phyloP scores from a whole-genome alignment of 306 rosid genomes.

The Alnus glutinosa region DNA sequence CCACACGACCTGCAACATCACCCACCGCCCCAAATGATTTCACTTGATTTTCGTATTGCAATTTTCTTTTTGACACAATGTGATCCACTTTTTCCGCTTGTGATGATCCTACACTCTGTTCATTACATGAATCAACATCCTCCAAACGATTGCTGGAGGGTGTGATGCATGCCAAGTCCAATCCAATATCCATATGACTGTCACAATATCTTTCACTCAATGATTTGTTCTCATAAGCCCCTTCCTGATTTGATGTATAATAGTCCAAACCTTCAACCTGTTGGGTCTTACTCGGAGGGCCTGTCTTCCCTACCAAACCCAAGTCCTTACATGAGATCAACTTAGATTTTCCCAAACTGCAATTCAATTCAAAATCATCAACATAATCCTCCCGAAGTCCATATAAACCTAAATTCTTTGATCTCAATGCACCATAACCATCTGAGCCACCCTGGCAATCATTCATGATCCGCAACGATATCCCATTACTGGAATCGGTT shows the following conservation, averaged over 20 bases:
- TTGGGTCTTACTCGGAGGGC: slow-evolving; percentile 11
- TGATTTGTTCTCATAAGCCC: slow-evolving; percentile 30
- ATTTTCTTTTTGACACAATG: slow-evolving; percentile 25
- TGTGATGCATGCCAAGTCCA: slow-evolving; percentile 32
- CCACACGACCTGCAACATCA: slow-evolving; percentile 30
- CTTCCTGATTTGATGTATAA: slow-evolving; percentile 25
- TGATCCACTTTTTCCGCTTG: slow-evolving; percentile 42
- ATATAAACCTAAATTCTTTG: slow-evolving; percentile 34
- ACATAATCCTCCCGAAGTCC: slow-evolving; percentile 31
- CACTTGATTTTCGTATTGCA: slow-evolving; percentile 28
- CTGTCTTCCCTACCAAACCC: slow-evolving; percentile 19
- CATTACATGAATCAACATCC: slow-evolving; percentile 40
- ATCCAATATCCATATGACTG: slow-evolving; percentile 41
- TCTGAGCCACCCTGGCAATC: slow-evolving; percentile 39
- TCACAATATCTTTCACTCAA: slow-evolving; percentile 46
- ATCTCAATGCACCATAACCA: slow-evolving; percentile 24
- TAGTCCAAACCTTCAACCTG: slow-evolving; percentile 34
- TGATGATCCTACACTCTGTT: slow-evolving; percentile 24
- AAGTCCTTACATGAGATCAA: slow-evolving; percentile 32
- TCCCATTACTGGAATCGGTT: slow-evolving; percentile 45
- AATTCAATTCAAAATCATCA: slow-evolving; percentile 36
- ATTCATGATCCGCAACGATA: slow-evolving; percentile 53
- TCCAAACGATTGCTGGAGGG: slow-evolving; percentile 42
- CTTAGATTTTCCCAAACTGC: slow-evolving; percentile 35
- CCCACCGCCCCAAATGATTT: slow-evolving; percentile 36